Evolutionary conservation across 2,329 filamentous ascomycete genomes (phyloP).

Genomic region (Ophiosphaerella herpotricha): DNA sequence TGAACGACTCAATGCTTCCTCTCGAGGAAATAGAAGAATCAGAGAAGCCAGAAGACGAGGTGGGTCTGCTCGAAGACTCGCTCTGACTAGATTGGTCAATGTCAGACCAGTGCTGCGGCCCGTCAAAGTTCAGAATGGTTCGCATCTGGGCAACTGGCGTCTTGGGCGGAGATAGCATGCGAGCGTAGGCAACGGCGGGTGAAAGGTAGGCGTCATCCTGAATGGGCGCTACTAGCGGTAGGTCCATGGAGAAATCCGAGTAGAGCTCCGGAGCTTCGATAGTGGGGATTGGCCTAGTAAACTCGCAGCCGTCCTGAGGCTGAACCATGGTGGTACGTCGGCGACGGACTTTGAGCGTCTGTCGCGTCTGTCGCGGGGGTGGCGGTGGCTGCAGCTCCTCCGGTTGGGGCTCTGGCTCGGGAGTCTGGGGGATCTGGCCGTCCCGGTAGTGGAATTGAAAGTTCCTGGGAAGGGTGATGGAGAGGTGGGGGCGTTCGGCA

Average conservation of each 20-base stretch:
- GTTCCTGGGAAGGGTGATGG: conserved; percentile 56
- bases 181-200: conserved; percentile 43
- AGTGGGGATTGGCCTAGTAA: conserved; percentile 51
- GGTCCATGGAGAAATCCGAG: conserved; percentile 29
- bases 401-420: conserved; percentile 48
- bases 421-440: conserved; percentile 51
- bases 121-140: conserved; percentile 33
- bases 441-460: conserved; percentile 57
- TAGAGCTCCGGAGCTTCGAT: conserved; percentile 54
- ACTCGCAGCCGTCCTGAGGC: conserved; percentile 28
- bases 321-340: conserved; percentile 46
- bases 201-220: conserved; percentile 49
- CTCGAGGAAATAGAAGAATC: conserved; percentile 66
- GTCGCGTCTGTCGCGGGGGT: conserved; percentile 53
- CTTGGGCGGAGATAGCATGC: conserved; percentile 54
- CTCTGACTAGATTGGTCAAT: conserved; percentile 39
- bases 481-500: conserved; percentile 51
- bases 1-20: conserved; percentile 60
- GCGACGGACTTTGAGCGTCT: conserved; percentile 55
- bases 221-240: conserved; percentile 28
- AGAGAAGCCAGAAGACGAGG: conserved; percentile 63
- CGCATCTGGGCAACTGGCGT: conserved; percentile 53
- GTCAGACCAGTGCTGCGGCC: conserved; percentile 38
- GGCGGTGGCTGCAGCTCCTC: conserved; percentile 48
- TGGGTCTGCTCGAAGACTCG: conserved; percentile 57